Percentiles rank a stretch among this genome's conserved stretches.
Evolutionary conservation across 2,329 filamentous ascomycete genomes (phyloP).

Genomic region (Colletotrichum noveboracense): DNA sequence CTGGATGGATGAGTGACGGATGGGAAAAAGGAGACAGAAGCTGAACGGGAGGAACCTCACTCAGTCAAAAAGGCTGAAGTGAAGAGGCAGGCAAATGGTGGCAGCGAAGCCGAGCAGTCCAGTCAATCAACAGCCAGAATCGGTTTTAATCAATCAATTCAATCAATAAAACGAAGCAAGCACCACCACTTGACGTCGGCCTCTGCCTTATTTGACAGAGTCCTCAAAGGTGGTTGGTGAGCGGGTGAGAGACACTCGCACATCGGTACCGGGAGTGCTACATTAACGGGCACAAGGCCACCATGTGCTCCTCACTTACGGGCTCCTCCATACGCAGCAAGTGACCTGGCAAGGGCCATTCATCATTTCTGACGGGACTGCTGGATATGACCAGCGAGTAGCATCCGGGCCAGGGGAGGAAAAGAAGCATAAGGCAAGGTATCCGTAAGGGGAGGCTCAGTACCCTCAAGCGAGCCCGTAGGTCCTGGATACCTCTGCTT

Average conservation of each 20-base stretch:
- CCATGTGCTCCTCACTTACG: background rate
- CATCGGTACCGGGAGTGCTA: background rate
- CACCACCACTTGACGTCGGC: background rate
- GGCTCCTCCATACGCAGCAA: background rate
- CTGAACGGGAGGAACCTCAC: background rate
- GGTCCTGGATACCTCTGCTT: background rate
- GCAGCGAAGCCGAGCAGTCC: background rate
- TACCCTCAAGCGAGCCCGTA: background rate
- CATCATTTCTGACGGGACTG: background rate
- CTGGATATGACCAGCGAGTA: background rate
- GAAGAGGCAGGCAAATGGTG: background rate
- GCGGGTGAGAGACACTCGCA: background rate
- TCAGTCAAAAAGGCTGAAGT: background rate
- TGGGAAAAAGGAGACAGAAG: background rate
- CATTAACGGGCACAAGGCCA: background rate
- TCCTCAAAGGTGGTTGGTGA: background rate
- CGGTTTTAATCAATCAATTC: background rate
- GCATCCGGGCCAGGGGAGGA: background rate
- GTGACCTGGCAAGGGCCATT: background rate
- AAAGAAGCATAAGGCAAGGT: constrained; percentile 18
- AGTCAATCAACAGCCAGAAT: background rate
- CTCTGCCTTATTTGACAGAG: background rate
- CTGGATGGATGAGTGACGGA: background rate
- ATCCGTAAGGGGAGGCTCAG: background rate
- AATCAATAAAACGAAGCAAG: constrained; percentile 15